A percentile compares a stretch with the other conserved stretches of the same genome.
These are phyloP conservation scores for Mollisia scopiformis DNA, from an alignment of 2,329 filamentous ascomycete genomes.

Conservation along the genomic window DNA sequence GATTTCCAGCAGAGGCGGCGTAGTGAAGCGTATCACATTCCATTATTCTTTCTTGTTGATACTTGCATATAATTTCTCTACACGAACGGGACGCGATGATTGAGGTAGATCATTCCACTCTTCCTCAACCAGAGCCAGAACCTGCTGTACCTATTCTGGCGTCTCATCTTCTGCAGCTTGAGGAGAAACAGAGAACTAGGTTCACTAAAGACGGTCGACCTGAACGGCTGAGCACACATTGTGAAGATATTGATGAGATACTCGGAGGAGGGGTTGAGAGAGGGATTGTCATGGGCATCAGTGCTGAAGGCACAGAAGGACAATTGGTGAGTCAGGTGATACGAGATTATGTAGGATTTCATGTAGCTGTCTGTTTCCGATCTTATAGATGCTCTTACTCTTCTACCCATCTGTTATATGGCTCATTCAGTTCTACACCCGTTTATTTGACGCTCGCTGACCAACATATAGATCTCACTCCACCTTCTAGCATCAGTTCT, in stretches of 20 bases:
- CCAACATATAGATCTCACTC: conserved; percentile 29
- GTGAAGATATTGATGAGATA: conserved; percentile 30
- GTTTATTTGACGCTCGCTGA: neutral
- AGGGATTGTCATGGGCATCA: conserved; percentile 31
- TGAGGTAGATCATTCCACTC: conserved; percentile 13
- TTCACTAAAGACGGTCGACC: conserved; percentile 13
- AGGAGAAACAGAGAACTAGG: conserved; percentile 23
- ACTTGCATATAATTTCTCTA: no score
- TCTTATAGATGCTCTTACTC: no score
- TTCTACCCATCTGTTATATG: no score
- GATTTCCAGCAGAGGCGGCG: no score
- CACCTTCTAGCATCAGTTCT: conserved; percentile 31
- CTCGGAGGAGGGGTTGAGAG: conserved; percentile 27
- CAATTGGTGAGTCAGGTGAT: conserved; percentile 30
- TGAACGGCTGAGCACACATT: conserved; percentile 29
- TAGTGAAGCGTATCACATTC: no score
- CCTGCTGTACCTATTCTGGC: conserved; percentile 30
- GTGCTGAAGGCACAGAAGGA: conserved; percentile 29
- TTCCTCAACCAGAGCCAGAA: conserved; percentile 29
- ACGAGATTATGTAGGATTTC: no score
- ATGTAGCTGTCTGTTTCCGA: no score
- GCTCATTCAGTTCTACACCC: no score
- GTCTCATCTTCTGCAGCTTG: conserved; percentile 28
- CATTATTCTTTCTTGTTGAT: no score
- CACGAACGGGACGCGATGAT: conserved; percentile 18